Conservation (phyloP, 2,329 filamentous ascomycete genomes). For the Monilinia fructigena region DNA sequence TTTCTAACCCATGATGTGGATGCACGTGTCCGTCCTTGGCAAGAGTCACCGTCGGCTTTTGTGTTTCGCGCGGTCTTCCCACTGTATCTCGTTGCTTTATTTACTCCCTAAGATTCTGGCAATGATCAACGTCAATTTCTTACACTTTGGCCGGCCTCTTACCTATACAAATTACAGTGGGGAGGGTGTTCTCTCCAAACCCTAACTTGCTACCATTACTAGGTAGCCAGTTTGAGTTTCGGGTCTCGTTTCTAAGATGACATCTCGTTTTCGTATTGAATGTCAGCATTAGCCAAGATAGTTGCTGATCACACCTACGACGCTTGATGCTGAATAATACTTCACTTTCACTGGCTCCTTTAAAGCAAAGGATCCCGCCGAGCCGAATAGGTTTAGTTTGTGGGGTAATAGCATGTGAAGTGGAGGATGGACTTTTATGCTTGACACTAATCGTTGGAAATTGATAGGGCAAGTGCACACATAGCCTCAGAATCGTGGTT, state of each 20-base stretch:
- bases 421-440: no score
- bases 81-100: no score
- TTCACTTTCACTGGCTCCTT: neutral
- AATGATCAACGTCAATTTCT: neutral
- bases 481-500: no score
- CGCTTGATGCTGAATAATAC: neutral
- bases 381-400: neutral
- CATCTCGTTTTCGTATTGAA: no score
- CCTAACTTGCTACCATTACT: no score
- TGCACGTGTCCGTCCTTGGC: slow-evolving; percentile 2
- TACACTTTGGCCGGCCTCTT: neutral
- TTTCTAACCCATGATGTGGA: neutral
- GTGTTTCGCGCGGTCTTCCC: neutral
- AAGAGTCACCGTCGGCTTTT: neutral
- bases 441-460: no score
- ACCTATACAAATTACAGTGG: no score
- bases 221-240: neutral
- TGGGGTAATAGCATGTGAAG: neutral
- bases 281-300: neutral
- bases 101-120: no score
- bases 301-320: neutral
- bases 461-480: no score
- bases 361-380: neutral
- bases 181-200: no score
- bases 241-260: no score